Evolutionary conservation across 176 grass and related monocot species (phyloP).

Genomic region (maize (Zea mays)): Zm-B73-REFERENCE-NAM-5.0 NC_050098.1:234977001-234977500

Average conservation of each 20-base stretch:
- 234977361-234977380: conserved; percentile 38
- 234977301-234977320: conserved; percentile 50
- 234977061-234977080: conserved; percentile 32
- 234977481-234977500: conserved; percentile 58
- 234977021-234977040: conserved; percentile 16
- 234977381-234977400: conserved; percentile 58
- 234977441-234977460: conserved; percentile 39
- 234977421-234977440: conserved; percentile 49
- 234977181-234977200: conserved; percentile 73
- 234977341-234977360: conserved; percentile 43
- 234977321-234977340: conserved; percentile 62
- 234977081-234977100: conserved; percentile 30
- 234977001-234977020: conserved; percentile 3
- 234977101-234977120: conserved; percentile 54
- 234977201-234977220: neutral
- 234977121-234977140: conserved; percentile 64
- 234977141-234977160: conserved; percentile 71
- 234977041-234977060: conserved; percentile 12
- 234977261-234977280: conserved; percentile 76
- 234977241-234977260: neutral
- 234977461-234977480: conserved; percentile 52
- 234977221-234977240: conserved; percentile 14
- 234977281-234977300: conserved; percentile 39
- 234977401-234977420: conserved; percentile 80
- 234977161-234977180: conserved; percentile 66